Percentiles rank a stretch among this genome's conserved stretches.
Evolutionary conservation across 768 basidiomycete species (phyloP).

Genomic region (Lentinula boryana): DNA sequence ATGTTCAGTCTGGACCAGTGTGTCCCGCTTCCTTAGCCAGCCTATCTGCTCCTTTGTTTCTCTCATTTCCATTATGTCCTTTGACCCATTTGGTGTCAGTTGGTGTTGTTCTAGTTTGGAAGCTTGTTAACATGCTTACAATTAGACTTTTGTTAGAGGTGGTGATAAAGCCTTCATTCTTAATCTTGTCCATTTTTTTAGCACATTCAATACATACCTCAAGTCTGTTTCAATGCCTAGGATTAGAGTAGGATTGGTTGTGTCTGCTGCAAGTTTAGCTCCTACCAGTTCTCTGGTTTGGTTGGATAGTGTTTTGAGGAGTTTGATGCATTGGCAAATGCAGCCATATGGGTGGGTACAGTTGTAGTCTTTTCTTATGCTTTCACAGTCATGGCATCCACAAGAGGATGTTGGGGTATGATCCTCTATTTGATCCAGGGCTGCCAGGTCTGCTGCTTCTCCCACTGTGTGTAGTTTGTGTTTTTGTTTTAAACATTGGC

Average conservation of each 20-base stretch:
- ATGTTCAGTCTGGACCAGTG: conserved; percentile 12
- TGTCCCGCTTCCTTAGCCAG: conserved; percentile 15
- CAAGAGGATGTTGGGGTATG: background rate
- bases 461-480: conserved; percentile 5
- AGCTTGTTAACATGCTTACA: background rate
- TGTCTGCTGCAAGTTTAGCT: background rate
- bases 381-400: background rate
- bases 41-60: conserved; percentile 21
- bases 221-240: conserved; percentile 7
- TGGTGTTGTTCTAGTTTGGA: conserved; percentile 7
- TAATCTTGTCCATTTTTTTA: background rate
- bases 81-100: conserved; percentile 21
- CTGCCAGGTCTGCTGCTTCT: conserved; percentile 2
- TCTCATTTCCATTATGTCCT: conserved; percentile 13
- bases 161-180: background rate
- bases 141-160: background rate
- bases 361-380: background rate
- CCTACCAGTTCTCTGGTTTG: conserved; percentile 11
- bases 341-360: conserved; percentile 17
- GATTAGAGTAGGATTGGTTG: background rate
- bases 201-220: conserved; percentile 1
- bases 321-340: conserved; percentile 3
- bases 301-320: conserved; percentile 14
- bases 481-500: conserved; percentile 6
- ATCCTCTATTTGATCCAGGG: conserved; percentile 13